Base-by-base conservation (phyloP, 2,329 filamentous ascomycete genomes). In the Xylariaceae sp. region DNA sequence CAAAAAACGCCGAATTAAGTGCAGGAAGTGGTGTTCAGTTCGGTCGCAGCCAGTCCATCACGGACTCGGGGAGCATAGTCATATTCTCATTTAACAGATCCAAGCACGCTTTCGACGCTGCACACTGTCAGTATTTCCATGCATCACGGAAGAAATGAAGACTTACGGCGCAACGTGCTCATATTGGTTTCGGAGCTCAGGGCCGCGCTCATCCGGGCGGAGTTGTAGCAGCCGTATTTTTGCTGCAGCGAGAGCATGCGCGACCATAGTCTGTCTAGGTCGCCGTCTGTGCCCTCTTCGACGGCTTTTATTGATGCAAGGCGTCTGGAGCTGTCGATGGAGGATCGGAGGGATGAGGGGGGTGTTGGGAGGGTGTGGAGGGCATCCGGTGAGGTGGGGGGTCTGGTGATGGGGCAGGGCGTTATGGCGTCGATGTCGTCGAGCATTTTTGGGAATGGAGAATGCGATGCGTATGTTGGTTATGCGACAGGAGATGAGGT, bases 221-320 rank as follows among this genome's bases (percentile, higher is more conserved):
- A 81, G 34, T 76, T 78, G 63, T 81, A 81, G 69, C 78, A 81
- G 4, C 75, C 75, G 55, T 78, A 81, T 4, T 70, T 73, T 61
- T 73, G 70, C 66, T 81, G 78, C 7, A 81, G 71, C 52, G 76
- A 73, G 1, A 81, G 72, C 78, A 81, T 81, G 63, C 78, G 78
- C 53, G 71, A 67, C 78, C 78, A 81, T 2, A 81, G 66, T 42
- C 75, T 73, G 17, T 72, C 69, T 3, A 74, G 77, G 60, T 78
- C 76, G 35, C 76, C 73, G 23, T 67, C 65, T 51, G 71, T 75
- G 10, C 74, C 72, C 44, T 71, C 68, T 56, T 73, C 71, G 39
- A 73, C 53, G 1, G 66, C 68, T 57, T 67, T 67, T 34, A 73
- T 58, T 7, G 71, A 72, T 15, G 68, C 66, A n/a, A 67, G 58